Conservation (phyloP, 1,284 basidiomycete genomes). For the Moesziomyces aphidis region DNA sequence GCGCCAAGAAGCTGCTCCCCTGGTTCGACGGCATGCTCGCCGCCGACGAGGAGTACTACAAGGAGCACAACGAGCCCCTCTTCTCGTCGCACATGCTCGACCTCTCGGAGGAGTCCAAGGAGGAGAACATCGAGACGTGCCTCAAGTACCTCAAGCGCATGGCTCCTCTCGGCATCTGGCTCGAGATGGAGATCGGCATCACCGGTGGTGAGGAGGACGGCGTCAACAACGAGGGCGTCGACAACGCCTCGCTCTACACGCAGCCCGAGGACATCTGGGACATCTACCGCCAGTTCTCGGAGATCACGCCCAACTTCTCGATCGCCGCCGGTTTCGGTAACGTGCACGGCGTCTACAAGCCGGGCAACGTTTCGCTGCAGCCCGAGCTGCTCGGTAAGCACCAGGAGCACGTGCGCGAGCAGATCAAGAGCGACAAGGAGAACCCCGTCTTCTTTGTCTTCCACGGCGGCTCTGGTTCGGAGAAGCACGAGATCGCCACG, state of each 20-base stretch:
- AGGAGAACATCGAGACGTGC: slow-evolving; percentile 94
- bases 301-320: slow-evolving; percentile 92
- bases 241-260: slow-evolving; percentile 94
- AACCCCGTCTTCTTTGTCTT: slow-evolving; percentile 92
- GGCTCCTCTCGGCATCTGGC: slow-evolving; percentile 86
- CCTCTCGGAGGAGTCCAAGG: slow-evolving; percentile 96
- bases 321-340: slow-evolving; percentile 98
- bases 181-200: slow-evolving; percentile 99
- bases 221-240: slow-evolving; percentile 81
- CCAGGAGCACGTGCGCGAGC: slow-evolving; percentile 80
- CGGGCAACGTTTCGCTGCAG: slow-evolving; percentile 79
- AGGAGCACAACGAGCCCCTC: slow-evolving; percentile 85
- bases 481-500: slow-evolving; percentile 93
- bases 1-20: slow-evolving; percentile 95
- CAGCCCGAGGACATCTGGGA: slow-evolving; percentile 94
- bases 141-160: slow-evolving; percentile 95
- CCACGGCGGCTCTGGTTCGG: slow-evolving; percentile 99
- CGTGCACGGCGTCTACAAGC: slow-evolving; percentile 76
- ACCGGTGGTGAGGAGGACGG: slow-evolving; percentile 99
- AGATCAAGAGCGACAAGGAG: slow-evolving; percentile 75
- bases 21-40: slow-evolving; percentile 99
- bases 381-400: slow-evolving; percentile 94
- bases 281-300: slow-evolving; percentile 84
- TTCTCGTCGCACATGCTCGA: slow-evolving; percentile 99
- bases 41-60: slow-evolving; percentile 94